A percentile compares a stretch with the other conserved stretches of the same genome.
Conservation (phyloP, 768 basidiomycete species). For the Sutorius australiensis region DNA sequence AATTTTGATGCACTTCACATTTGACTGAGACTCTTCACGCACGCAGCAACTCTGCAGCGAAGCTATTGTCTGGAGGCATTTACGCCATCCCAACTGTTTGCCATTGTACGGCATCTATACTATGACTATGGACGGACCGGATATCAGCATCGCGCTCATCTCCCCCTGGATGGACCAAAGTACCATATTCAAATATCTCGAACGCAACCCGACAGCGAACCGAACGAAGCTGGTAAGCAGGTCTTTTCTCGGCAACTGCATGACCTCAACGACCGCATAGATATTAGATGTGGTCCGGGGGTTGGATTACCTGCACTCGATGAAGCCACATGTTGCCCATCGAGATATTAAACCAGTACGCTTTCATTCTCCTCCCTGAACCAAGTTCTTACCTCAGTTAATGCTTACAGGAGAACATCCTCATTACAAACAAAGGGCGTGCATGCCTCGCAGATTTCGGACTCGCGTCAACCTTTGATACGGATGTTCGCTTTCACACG, state of each 20-base stretch:
- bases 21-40: neutral
- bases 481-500: constrained; percentile 9
- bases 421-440: constrained; percentile 37
- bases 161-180: constrained; percentile 40
- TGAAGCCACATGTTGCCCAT: constrained; percentile 34
- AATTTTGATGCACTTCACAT: neutral
- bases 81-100: constrained; percentile 35
- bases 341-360: constrained; percentile 31
- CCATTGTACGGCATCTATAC: constrained; percentile 33
- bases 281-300: constrained; percentile 43
- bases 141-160: constrained; percentile 25
- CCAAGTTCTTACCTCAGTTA: constrained; percentile 1
- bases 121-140: constrained; percentile 13
- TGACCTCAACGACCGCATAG: constrained; percentile 21
- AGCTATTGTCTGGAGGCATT: constrained; percentile 32
- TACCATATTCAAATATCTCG: constrained; percentile 30
- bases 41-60: constrained; percentile 28
- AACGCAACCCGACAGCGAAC: constrained; percentile 17
- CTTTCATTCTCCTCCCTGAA: neutral
- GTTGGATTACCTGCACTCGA: constrained; percentile 41
- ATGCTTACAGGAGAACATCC: constrained; percentile 41
- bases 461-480: constrained; percentile 25
- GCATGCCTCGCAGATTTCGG: constrained; percentile 54
- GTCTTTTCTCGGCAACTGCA: neutral
- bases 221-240: constrained; percentile 32